A percentile compares a stretch with the other conserved stretches of the same genome.
These are phyloP conservation scores for Lachancea fermentati DNA, from an alignment of 805 yeast species.

Conservation along the genomic window DNA sequence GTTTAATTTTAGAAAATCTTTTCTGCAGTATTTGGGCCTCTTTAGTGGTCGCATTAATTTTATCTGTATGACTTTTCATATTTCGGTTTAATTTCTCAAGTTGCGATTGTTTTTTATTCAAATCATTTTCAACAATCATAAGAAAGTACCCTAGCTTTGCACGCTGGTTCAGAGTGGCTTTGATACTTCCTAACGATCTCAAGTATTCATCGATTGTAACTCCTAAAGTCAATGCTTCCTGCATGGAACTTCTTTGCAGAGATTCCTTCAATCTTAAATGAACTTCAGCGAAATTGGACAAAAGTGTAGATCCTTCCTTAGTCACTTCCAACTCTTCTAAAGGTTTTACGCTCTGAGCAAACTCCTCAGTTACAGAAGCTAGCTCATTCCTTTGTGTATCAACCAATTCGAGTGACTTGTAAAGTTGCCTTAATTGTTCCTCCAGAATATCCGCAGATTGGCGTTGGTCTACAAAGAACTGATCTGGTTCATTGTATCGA, in stretches of 20 bases:
- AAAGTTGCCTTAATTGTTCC: constrained; percentile 60
- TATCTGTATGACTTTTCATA: constrained; percentile 51
- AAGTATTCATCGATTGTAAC: constrained; percentile 84
- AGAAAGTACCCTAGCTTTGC: constrained; percentile 47
- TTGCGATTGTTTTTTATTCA: constrained; percentile 41
- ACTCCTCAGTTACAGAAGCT: constrained; percentile 61
- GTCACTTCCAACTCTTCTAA: constrained; percentile 74
- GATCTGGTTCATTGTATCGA: constrained; percentile 73
- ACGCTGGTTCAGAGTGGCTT: constrained; percentile 69
- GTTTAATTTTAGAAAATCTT: constrained; percentile 48
- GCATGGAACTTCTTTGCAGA: constrained; percentile 70
- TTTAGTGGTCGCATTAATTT: constrained; percentile 47
- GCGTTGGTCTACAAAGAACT: constrained; percentile 65
- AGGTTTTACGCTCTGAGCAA: constrained; percentile 49
- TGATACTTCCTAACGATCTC: constrained; percentile 68
- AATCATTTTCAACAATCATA: constrained; percentile 45
- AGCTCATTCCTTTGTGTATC: constrained; percentile 73
- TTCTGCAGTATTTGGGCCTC: constrained; percentile 55
- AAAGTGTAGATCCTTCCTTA: constrained; percentile 53
- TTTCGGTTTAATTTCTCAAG: constrained; percentile 42
- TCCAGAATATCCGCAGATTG: constrained; percentile 68
- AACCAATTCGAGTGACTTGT: constrained; percentile 67
- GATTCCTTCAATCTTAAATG: constrained; percentile 68
- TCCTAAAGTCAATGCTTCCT: constrained; percentile 82
- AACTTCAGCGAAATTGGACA: constrained; percentile 65